Evolutionary conservation across 2,329 filamentous ascomycete species (phyloP), one percentile per base, ranked within the genome.

Genomic region (Colletotrichum sublineola): DNA sequence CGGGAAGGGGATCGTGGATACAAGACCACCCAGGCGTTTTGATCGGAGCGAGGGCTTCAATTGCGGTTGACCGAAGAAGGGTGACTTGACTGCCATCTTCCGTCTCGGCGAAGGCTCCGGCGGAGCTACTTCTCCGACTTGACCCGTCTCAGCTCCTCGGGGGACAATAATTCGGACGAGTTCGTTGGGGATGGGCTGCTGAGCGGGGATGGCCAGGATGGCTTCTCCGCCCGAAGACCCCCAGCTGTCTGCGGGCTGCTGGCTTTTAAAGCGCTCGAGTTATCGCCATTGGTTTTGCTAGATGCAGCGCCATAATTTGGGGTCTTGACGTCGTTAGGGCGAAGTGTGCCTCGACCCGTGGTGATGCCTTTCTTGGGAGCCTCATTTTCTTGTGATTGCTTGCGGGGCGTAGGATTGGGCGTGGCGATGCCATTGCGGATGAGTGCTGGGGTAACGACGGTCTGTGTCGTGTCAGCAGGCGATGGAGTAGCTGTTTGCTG

Each of bases 1-100:
- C 0, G 94, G 93, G 75, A 96, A 94, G 2, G 89, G 88, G 15
- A 91, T 84, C 33, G 84, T 83, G 0, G 90, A 89, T 11, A 91
- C 78, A 2, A 81, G 85, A 11, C 85, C 85, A 12, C 83, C 80
- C 2, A 80, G 80, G 2, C 84, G 82, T 9, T 77, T 77, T 18
- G 71, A 67, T 50, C 79, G 82, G 36, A 70, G 55, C 29, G 74
- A 67, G 40, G 69, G 75, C 31, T 73, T 75, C 36, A 76, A 71
- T 36, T 64, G 20, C 57, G 71, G 38, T 4, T 74, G 64, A 42
- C 71, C 46, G 67, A 84, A 84, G 73, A 80, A 84, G 31, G 79
- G 82, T 2, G 82, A 83, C 52, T 42, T 74, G n/a, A 74, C 57
- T 18, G 72, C 61, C 29, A 42, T 44, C 52, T 71, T 72, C 33